Base-by-base conservation (phyloP, 371 early-diverging fungal species). In the Mortierella sp. region DNA sequence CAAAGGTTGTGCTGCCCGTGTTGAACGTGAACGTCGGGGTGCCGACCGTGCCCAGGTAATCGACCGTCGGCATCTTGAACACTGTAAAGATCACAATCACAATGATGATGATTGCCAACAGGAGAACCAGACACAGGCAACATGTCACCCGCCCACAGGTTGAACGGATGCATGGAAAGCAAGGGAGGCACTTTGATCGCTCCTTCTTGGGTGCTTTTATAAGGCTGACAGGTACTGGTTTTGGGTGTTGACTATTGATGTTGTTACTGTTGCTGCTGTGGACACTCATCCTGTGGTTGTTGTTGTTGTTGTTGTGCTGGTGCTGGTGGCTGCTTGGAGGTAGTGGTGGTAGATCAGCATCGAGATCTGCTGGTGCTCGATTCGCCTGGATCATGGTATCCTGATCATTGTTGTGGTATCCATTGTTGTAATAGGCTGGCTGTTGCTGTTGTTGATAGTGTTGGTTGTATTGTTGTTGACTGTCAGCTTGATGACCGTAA, bases 151-250 rank as follows among this genome's bases (percentile, higher is more conserved):
- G 74, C 11, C 75, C 74, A 3, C 77, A 77, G 29, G 78, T 77
- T 16, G 78, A 74, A 1, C 74, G 70, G 58, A 81, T 81, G 41
- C 81, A 81, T 1, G 77, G 74, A 52, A 74, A 77, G 31, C 80
- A 80, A 8, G 76, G 76, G 14, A 80, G 69, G 19, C 31, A 76
- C 5, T 61, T 66, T 9, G 71, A 75, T 10, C 45, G 41, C 9
- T 68, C 39, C 50, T 50, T 68, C 31, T 61, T 37, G 10, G 64
- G 68, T 14, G 26, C 24, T 34, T 74, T 75, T 55, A 74, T 64
- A 19, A 37, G 39, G 3, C 22, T 44, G 31, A 73, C 64, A 8
- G 64, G 22, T 14, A 19, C n/a, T 4, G 64, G 37, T n/a, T 22
- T 64, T 39, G 40, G 26, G 55, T 55, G n/a, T 5, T 16, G 4